These are phyloP conservation scores for Copromyces sp. DNA, from an alignment of 495 filamentous ascomycete genomes.

Conservation along the genomic window DNA sequence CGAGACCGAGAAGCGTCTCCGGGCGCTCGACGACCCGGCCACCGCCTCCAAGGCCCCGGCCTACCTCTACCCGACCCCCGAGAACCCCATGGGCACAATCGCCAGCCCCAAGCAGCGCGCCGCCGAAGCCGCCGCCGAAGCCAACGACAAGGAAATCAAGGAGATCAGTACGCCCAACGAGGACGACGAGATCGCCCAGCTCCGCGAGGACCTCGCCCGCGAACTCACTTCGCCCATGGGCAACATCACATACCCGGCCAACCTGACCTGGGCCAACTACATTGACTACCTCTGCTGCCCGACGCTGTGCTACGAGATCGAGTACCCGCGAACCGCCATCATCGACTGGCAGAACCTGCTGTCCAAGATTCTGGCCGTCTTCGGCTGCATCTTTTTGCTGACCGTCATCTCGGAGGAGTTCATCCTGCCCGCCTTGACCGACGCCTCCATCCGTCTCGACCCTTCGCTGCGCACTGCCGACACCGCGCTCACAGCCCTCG, in stretches of 20 bases:
- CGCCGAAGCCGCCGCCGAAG: constrained; percentile 9
- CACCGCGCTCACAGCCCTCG: constrained; percentile 42
- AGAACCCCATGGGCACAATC: constrained; percentile 37
- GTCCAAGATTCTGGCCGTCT: constrained; percentile 79
- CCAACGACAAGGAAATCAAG: constrained; percentile 33
- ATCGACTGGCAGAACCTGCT: constrained; percentile 75
- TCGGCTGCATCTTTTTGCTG: constrained; percentile 92
- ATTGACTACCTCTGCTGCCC: constrained; percentile 84
- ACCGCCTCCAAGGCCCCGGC: constrained; percentile 57
- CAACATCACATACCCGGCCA: constrained; percentile 80
- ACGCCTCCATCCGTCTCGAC: constrained; percentile 60
- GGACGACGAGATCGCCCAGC: constrained; percentile 44
- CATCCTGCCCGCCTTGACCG: constrained; percentile 78
- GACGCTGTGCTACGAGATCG: constrained; percentile 93
- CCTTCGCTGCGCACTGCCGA: constrained; percentile 8
- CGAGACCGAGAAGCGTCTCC: constrained; percentile 69
- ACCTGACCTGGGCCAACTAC: constrained; percentile 75
- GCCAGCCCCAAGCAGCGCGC: constrained; percentile 22
- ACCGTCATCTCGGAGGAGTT: constrained; percentile 91
- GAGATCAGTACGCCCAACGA: constrained; percentile 27
- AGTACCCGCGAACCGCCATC: constrained; percentile 72
- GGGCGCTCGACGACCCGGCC: constrained; percentile 65
- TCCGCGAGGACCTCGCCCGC: constrained; percentile 80
- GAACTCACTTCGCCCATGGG: constrained; percentile 87
- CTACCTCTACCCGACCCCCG: constrained; percentile 65